These are phyloP conservation scores for Rhipidocladum racemiflorum DNA, from an alignment of 176 grass and related monocot species.

Conservation along the genomic window DNA sequence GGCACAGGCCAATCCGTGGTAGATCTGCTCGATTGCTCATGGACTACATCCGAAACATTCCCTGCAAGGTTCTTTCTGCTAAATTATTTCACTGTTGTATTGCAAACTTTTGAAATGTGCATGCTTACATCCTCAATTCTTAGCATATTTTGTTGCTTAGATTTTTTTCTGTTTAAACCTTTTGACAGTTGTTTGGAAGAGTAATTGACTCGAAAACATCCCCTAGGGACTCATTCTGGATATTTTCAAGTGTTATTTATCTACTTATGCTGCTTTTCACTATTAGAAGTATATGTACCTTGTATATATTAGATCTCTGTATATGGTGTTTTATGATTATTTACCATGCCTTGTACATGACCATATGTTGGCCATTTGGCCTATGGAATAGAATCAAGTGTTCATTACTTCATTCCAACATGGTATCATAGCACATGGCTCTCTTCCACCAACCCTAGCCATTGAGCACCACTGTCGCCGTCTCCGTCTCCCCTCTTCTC, in stretches of 20 bases:
- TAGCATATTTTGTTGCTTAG: background rate
- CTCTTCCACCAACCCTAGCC: too few species aligned
- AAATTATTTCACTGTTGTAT: conserved; percentile 4
- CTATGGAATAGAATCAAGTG: too few species aligned
- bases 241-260: background rate
- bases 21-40: conserved; percentile 60
- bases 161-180: background rate
- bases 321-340: too few species aligned
- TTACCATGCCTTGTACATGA: too few species aligned
- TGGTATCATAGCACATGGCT: too few species aligned
- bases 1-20: conserved; percentile 80
- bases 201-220: background rate
- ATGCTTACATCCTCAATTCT: background rate
- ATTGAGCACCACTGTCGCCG: too few species aligned
- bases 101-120: conserved; percentile 13
- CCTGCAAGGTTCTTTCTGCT: conserved; percentile 79
- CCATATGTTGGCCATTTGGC: too few species aligned
- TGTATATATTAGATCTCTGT: too few species aligned
- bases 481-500: too few species aligned
- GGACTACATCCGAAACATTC: conserved; percentile 61
- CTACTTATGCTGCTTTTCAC: background rate
- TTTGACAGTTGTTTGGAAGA: background rate
- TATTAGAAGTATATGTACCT: too few species aligned
- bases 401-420: too few species aligned
- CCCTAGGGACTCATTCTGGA: background rate